Evolutionary conservation across 148 eudicot species (phyloP), one percentile per base, ranked within the genome.

Genomic region (Fagopyrum homotropicum): DNA sequence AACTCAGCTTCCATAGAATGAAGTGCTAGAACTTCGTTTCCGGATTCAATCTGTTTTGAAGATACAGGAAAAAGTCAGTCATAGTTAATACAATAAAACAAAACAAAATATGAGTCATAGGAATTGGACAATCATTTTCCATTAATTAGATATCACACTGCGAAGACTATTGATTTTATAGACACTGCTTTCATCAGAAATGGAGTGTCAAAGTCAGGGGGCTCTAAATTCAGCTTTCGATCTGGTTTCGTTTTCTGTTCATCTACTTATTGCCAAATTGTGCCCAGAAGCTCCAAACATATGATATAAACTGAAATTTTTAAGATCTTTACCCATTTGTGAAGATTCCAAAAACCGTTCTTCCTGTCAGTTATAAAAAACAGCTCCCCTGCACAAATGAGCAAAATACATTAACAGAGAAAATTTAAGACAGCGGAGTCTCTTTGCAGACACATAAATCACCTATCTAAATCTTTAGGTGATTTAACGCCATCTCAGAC

Each of bases 341-440:
- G 83, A 76, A 94, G 89, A 80, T 90, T 94, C 98, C 98, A 94
- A 78, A 90, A 94, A 60, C 97, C 98, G 72, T 79, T 90, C 57
- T 84, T 84, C 81, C 98, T 88, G 83, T 94, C 98, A 50, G 93
- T 87, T 79, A 94, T 75, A 83, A 94, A 94, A 80, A 87, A 90
- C 64, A 94, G 85, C 77, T 90, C 98, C 68, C 98, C 98, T 94
- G 96, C 79, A 83, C 72, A 69, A 51, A 26, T 51, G 49, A 69
- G 69, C 47, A 77, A 68, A 46, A 17, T 47, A 59, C 47, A 49
- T 77, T 49, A 79, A 45, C 54, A 55, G 9, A 9, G 7, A 14
- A 49, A 77, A 3, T 9, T 30, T 22, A 60, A 4, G 9, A 57
- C 10, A 3, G 4, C 9, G 1, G n/a, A 43, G 71, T 66, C 71